Evolutionary conservation across 805 yeast genomes (phyloP), one percentile per base, ranked within the genome.

Genomic region (Candida maris): DNA sequence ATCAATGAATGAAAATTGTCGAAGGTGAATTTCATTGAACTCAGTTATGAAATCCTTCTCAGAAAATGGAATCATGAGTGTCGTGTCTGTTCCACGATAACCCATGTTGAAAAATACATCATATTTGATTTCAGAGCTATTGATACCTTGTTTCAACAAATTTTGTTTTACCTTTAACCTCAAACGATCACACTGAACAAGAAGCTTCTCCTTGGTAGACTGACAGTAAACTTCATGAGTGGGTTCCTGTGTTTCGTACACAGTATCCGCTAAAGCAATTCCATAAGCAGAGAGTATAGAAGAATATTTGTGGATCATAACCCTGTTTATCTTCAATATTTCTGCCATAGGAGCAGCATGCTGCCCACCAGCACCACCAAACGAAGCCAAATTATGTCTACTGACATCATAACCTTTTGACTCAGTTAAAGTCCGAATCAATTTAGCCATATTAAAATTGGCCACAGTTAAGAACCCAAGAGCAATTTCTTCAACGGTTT

Each of bases 301-400:
- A 4, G 93, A 82, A 55, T 82, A 81, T 52, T 79, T 73, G 59
- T 85, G 94, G 16, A 81, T 77, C 19, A 83, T 54, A 3, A 85
- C 83, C 23, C 73, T 71, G 9, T 62, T 52, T 25, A 85, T 81
- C 4, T 84, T 83, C 46, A 85, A 64, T 16, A 72, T 70, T 40
- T 73, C 69, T 1, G 93, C 93, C 20, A 85, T 74, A 3, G 82
- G 75, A 23, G 75, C 77, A 4, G 88, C 85, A 54, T 82, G 87
- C 59, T 85, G 95, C 9, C 93, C 93, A 34, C 94, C 95, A 18
- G 91, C 91, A 22, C 95, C 95, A 27, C 95, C 95, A 57, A 85
- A 85, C 5, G 87, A 71, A 2, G 85, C 89, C 43, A 85, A 61
- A 32, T 75, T 62, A 56, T 85, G 94, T 13, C 70, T 64, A 7